Percentiles rank a stretch among this genome's conserved stretches.
phyloP scores from a whole-genome alignment of 208 protist genomes.

The Vickermania spadyakhi region DNA sequence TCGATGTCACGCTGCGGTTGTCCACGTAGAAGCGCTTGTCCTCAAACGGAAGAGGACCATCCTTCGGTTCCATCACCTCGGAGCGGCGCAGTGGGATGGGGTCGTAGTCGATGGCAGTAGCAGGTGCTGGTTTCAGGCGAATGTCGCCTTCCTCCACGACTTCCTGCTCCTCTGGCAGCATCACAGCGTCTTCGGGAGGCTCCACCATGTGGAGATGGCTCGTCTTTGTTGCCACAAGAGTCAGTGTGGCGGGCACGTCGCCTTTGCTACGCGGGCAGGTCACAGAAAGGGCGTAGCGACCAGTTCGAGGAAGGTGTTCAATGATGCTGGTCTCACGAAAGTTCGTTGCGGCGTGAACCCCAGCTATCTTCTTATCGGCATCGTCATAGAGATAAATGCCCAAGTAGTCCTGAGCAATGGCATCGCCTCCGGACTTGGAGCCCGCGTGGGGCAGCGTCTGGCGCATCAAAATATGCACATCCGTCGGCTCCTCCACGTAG shows the following conservation, averaged over 20 bases:
- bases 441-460: constrained; percentile 33
- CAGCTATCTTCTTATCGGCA: constrained; percentile 25
- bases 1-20: constrained; percentile 15
- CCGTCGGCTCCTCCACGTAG: constrained; percentile 30
- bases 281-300: constrained; percentile 37
- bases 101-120: constrained; percentile 36
- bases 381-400: constrained; percentile 48
- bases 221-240: constrained; percentile 19
- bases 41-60: constrained; percentile 23
- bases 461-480: constrained; percentile 38
- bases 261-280: constrained; percentile 34
- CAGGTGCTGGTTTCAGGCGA: not conserved
- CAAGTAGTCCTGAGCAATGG: constrained; percentile 43
- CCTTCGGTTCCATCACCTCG: constrained; percentile 14
- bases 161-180: constrained; percentile 31
- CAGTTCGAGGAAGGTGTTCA: constrained; percentile 22
- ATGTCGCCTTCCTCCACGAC: constrained; percentile 30
- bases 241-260: constrained; percentile 19
- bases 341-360: constrained; percentile 38
- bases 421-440: constrained; percentile 26
- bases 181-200: constrained; percentile 22
- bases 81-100: constrained; percentile 18
- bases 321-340: constrained; percentile 48
- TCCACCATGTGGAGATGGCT: constrained; percentile 18
- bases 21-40: constrained; percentile 20